Conservation (phyloP, 1,139 yeast genomes). For the Debaryomyces coudertii region DNA sequence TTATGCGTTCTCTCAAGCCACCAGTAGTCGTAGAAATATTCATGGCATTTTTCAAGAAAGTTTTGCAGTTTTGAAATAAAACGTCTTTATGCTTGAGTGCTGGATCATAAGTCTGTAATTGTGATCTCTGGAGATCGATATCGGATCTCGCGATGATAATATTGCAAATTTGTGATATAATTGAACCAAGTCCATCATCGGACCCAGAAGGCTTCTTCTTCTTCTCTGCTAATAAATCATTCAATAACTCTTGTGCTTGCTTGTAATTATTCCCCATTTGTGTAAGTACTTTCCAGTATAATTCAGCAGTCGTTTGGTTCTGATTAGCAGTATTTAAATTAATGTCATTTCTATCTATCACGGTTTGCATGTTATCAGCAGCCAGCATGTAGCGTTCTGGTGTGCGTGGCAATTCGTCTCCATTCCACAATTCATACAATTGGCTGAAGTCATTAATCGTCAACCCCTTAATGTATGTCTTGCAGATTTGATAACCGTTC, state of each 20-base stretch:
- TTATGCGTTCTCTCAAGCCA: constrained; percentile 51
- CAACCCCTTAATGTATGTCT: constrained; percentile 28
- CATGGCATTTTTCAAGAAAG: constrained; percentile 50
- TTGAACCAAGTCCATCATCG: constrained; percentile 34
- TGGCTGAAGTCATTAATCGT: constrained; percentile 20
- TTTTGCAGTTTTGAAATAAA: constrained; percentile 42
- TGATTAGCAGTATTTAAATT: constrained; percentile 18
- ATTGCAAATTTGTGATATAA: constrained; percentile 46
- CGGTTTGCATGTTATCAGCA: constrained; percentile 47
- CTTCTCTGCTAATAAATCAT: constrained; percentile 18
- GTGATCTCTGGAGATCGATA: constrained; percentile 53
- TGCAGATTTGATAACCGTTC: constrained; percentile 28
- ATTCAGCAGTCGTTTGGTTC: constrained; percentile 16
- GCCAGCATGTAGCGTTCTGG: constrained; percentile 44
- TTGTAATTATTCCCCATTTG: constrained; percentile 42
- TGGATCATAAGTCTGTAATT: constrained; percentile 29
- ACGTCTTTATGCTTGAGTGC: constrained; percentile 33
- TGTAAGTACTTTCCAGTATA: constrained; percentile 45
- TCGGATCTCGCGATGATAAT: constrained; percentile 55
- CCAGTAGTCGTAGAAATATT: constrained; percentile 50
- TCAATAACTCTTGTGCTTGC: constrained; percentile 40
- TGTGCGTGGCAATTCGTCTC: constrained; percentile 24
- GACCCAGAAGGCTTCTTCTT: constrained; percentile 22
- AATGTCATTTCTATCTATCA: constrained; percentile 42
- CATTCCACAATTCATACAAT: constrained; percentile 31